Evolutionary conservation across 73 alveolate species (phyloP).

Genomic region (Paramecium primaurelia): DNA sequence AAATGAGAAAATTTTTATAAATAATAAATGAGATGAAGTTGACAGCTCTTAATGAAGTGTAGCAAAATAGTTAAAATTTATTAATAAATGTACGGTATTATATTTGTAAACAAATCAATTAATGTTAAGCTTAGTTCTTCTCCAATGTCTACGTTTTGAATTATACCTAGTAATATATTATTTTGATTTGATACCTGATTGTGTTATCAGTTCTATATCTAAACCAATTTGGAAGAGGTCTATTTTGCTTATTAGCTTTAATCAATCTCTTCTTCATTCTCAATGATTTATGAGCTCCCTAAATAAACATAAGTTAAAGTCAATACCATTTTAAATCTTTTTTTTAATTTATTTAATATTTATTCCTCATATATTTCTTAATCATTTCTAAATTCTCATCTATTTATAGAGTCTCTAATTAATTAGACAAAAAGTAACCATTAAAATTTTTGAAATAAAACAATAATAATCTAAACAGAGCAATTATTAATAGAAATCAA

Average conservation of each 20-base stretch:
- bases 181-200: conserved; percentile 70
- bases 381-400: background rate
- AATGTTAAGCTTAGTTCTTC: conserved; percentile 94
- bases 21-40: background rate
- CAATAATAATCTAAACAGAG: background rate
- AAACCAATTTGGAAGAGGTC: conserved; percentile 96
- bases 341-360: conserved; percentile 3
- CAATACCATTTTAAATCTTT: conserved; percentile 46
- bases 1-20: background rate
- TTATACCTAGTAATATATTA: conserved; percentile 66
- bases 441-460: background rate
- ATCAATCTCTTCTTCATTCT: conserved; percentile 86
- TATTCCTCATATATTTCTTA: background rate
- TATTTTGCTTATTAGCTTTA: conserved; percentile 90
- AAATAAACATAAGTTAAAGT: background rate
- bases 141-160: conserved; percentile 96
- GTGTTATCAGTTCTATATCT: conserved; percentile 92
- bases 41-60: background rate
- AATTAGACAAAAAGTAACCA: background rate
- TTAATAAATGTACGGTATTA: background rate
- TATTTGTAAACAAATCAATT: conserved; percentile 45
- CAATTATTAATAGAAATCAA: background rate
- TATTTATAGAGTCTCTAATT: background rate
- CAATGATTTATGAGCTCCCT: conserved; percentile 79
- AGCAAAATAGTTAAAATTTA: background rate